A percentile compares a stretch with the other conserved stretches of the same genome.
phyloP scores from a whole-genome alignment of 768 basidiomycete genomes.

The Baorangia bicolor region DNA sequence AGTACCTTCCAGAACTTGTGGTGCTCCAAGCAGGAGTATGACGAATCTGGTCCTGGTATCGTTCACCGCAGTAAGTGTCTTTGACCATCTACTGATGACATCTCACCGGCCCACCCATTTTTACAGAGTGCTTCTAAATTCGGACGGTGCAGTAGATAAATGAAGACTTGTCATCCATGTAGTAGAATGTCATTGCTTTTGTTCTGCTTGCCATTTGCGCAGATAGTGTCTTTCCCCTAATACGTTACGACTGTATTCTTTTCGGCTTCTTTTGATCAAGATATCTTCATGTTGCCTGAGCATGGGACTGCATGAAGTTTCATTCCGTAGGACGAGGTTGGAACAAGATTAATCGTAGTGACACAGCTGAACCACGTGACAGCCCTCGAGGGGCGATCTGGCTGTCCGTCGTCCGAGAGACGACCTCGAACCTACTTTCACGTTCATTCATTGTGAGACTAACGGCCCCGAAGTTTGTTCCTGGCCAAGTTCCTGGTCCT shows the following conservation, averaged over 20 bases:
- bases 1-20: slow-evolving; percentile 97
- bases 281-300: slow-evolving; percentile 1
- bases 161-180: slow-evolving; percentile 20
- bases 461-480: too few relatives aligned
- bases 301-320: not conserved
- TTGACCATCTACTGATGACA: not conserved
- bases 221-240: slow-evolving; percentile 16
- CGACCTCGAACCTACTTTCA: too few relatives aligned
- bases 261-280: slow-evolving; percentile 1
- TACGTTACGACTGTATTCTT: slow-evolving; percentile 23
- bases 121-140: slow-evolving; percentile 28
- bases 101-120: not conserved
- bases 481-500: too few relatives aligned
- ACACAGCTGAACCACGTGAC: too few relatives aligned
- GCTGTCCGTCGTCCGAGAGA: too few relatives aligned
- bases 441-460: too few relatives aligned
- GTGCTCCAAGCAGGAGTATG: slow-evolving; percentile 92
- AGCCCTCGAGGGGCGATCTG: too few relatives aligned
- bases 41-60: slow-evolving; percentile 78
- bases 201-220: slow-evolving; percentile 3
- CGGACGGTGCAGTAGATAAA: slow-evolving; percentile 19
- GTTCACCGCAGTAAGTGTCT: slow-evolving; percentile 68
- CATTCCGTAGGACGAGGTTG: not conserved
- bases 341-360: too few relatives aligned
- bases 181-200: slow-evolving; percentile 29